These are phyloP conservation scores for Phaeosphaeriaceae sp. DNA, from an alignment of 2,329 filamentous ascomycete genomes.

Conservation along the genomic window DNA sequence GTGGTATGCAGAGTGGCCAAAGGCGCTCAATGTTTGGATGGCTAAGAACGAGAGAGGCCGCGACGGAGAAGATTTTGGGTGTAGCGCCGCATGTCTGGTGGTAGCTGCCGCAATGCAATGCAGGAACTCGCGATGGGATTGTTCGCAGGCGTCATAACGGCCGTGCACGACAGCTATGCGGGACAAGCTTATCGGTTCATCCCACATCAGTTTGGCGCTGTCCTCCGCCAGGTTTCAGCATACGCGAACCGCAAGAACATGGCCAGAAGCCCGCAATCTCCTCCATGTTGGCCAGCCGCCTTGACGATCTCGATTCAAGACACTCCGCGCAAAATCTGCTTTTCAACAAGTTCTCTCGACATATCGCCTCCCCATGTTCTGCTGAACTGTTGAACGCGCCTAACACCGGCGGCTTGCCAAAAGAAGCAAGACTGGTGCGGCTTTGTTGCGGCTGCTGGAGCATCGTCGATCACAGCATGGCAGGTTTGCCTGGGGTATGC, in stretches of 20 bases:
- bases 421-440: constrained; percentile 23
- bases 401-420: constrained; percentile 23
- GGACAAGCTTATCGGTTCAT: constrained; percentile 31
- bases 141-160: constrained; percentile 26
- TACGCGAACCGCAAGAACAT: constrained; percentile 13
- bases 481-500: constrained; percentile 16
- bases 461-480: constrained; percentile 21
- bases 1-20: background rate
- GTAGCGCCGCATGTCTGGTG: constrained; percentile 24
- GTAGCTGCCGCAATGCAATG: constrained; percentile 34
- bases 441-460: constrained; percentile 12
- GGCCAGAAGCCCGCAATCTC: constrained; percentile 6
- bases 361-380: background rate
- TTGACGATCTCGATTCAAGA: background rate
- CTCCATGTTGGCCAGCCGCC: background rate
- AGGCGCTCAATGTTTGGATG: background rate
- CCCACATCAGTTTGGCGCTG: constrained; percentile 17
- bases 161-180: constrained; percentile 28
- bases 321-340: background rate
- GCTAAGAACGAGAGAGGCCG: background rate
- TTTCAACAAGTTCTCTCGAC: background rate
- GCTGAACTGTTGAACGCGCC: constrained; percentile 36
- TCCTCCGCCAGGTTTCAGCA: constrained; percentile 18
- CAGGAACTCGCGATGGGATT: constrained; percentile 41
- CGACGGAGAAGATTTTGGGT: constrained; percentile 18